Conservation (phyloP, 2,329 filamentous ascomycete genomes). For the Cercospora canescens region DNA sequence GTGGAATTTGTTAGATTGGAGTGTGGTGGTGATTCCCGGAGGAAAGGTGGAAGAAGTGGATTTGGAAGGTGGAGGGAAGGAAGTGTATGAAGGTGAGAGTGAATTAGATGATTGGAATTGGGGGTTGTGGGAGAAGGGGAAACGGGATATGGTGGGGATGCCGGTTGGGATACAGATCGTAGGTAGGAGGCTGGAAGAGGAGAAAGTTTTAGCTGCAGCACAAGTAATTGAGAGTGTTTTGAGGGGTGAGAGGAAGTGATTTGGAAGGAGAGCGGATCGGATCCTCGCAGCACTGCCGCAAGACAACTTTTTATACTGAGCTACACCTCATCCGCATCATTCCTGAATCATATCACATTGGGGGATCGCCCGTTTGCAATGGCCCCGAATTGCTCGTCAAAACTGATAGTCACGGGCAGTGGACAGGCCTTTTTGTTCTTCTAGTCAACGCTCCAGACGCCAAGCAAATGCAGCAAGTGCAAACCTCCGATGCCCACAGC, state of each 20-base stretch:
- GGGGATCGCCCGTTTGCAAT: constrained; percentile 3
- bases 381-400: background rate
- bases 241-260: background rate
- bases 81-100: constrained; percentile 50
- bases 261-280: no score
- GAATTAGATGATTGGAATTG: constrained; percentile 55
- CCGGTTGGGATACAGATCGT: constrained; percentile 82
- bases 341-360: background rate
- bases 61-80: constrained; percentile 32
- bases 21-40: constrained; percentile 57
- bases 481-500: background rate
- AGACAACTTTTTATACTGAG: background rate
- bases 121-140: constrained; percentile 63
- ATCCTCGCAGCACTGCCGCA: background rate
- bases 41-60: constrained; percentile 47
- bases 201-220: constrained; percentile 78
- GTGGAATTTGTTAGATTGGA: constrained; percentile 53
- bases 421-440: background rate
- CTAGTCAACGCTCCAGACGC: constrained; percentile 4
- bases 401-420: background rate
- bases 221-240: constrained; percentile 13
- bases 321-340: background rate
- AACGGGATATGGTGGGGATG: constrained; percentile 75
- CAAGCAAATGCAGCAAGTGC: constrained; percentile 4
- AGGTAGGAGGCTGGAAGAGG: constrained; percentile 74